Evolutionary conservation across 2,329 filamentous ascomycete genomes (phyloP).

Genomic region (Cladophialophora immunda): DNA sequence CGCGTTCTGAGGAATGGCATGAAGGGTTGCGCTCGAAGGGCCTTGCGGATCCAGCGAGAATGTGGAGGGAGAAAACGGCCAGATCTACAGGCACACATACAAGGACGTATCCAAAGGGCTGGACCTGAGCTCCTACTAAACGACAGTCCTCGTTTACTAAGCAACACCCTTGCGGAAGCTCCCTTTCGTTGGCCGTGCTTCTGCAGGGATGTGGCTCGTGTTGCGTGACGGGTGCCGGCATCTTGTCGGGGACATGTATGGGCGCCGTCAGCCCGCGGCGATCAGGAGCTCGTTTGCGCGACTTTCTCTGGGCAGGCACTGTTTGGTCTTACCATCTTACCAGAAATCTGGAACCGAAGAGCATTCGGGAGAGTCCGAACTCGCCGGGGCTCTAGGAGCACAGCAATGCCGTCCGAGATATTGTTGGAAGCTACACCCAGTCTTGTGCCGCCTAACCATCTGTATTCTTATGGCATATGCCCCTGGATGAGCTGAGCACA

Average conservation of each 20-base stretch:
- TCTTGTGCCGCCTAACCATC: too few species aligned
- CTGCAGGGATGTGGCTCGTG: neutral
- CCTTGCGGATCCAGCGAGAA: neutral
- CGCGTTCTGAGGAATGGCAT: neutral
- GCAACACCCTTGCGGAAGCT: neutral
- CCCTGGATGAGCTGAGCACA: constrained; percentile 5
- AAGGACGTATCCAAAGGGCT: neutral
- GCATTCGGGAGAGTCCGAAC: neutral
- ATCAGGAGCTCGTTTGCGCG: neutral
- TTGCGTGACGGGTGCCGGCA: neutral
- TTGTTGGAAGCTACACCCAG: neutral
- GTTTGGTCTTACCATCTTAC: neutral
- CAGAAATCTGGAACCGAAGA: neutral
- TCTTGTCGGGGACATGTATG: neutral
- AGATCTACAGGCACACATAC: neutral
- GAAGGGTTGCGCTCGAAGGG: neutral
- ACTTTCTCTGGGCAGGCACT: neutral
- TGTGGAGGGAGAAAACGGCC: neutral
- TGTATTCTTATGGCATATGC: neutral
- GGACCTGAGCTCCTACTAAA: neutral
- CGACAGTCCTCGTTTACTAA: constrained; percentile 4
- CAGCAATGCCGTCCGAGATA: neutral
- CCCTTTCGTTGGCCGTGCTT: neutral
- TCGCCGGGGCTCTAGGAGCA: neutral
- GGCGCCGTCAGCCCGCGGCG: neutral